These are phyloP conservation scores for Phytophthora sp. DNA, from an alignment of 352 stramenopile species.

Conservation along the genomic window DNA sequence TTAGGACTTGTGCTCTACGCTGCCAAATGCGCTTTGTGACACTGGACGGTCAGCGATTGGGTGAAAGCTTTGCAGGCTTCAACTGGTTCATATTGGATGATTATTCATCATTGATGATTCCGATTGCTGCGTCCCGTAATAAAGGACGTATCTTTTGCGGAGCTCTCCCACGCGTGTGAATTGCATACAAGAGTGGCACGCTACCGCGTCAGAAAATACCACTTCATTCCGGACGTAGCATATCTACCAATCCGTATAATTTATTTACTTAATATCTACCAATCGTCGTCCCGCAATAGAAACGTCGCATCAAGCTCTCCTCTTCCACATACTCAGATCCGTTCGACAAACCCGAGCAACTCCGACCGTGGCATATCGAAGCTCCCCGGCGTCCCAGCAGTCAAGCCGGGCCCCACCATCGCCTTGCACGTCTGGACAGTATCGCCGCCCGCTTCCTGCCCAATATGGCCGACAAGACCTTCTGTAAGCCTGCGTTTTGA, in stretches of 20 bases:
- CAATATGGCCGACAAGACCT: slow-evolving; percentile 46
- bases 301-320: slow-evolving; percentile 27
- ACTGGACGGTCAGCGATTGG: slow-evolving; percentile 10
- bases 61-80: slow-evolving; percentile 12
- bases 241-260: slow-evolving; percentile 15
- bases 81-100: slow-evolving; percentile 33
- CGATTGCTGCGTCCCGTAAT: slow-evolving; percentile 3
- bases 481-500: slow-evolving; percentile 33
- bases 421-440: not conserved
- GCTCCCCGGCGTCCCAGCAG: slow-evolving; percentile 22
- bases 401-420: not conserved
- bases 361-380: slow-evolving; percentile 15
- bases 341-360: slow-evolving; percentile 11
- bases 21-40: slow-evolving; percentile 13
- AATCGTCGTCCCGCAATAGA: slow-evolving; percentile 3
- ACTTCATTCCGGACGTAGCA: not conserved
- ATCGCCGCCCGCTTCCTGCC: too few species aligned
- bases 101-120: slow-evolving; percentile 6
- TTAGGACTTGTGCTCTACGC: not conserved
- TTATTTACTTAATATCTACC: slow-evolving; percentile 2
- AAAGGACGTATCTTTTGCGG: slow-evolving; percentile 18
- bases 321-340: slow-evolving; percentile 43
- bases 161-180: slow-evolving; percentile 19
- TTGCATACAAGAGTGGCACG: not conserved
- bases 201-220: not conserved